Percentiles rank a stretch among this genome's conserved stretches.
phyloP scores from a whole-genome alignment of 176 grass and related monocot species.

The Bromus sterilis region DNA sequence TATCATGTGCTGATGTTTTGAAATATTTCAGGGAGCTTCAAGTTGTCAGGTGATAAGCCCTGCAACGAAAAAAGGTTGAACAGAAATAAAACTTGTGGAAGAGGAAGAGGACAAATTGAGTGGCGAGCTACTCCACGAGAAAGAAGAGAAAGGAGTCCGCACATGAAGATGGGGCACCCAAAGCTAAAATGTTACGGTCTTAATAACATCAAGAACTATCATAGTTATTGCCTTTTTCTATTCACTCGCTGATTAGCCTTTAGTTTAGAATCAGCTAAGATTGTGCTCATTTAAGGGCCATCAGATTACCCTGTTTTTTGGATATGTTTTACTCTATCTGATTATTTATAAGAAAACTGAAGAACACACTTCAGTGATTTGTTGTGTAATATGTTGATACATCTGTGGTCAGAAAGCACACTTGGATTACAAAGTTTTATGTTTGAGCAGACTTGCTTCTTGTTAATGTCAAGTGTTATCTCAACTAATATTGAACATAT shows the following conservation, averaged over 20 bases:
- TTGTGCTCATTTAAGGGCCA: no score
- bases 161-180: conserved; percentile 61
- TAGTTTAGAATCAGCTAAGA: conserved; percentile 5
- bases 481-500: no score
- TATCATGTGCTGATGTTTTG: no score
- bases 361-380: no score
- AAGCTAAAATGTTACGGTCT: conserved; percentile 82
- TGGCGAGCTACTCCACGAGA: conserved; percentile 50
- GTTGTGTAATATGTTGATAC: no score
- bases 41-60: conserved; percentile 49
- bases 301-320: no score
- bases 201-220: conserved; percentile 15
- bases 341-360: conserved; percentile 10
- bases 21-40: conserved; percentile 72
- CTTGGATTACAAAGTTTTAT: not conserved
- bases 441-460: not conserved
- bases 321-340: no score
- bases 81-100: conserved; percentile 63
- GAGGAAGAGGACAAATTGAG: conserved; percentile 67
- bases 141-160: conserved; percentile 50
- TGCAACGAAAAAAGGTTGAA: conserved; percentile 68
- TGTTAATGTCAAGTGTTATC: not conserved
- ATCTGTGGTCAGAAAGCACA: no score
- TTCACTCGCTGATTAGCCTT: conserved; percentile 25
- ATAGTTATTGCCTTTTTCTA: not conserved